Evolutionary conservation across 306 rosid genomes (phyloP).

Genomic region (Parietaria judaica): DNA sequence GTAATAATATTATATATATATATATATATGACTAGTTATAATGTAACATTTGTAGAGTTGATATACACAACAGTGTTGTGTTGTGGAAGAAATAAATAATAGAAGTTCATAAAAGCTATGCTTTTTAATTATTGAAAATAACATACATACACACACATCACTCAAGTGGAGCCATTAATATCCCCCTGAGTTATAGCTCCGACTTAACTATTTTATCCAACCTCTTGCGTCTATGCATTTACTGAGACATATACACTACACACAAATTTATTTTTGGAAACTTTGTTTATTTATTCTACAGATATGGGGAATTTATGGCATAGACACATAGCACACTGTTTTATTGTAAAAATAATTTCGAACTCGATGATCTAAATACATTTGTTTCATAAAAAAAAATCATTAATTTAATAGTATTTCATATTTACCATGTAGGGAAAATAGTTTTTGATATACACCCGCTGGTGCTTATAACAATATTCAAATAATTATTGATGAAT

Average conservation of each 20-base stretch:
- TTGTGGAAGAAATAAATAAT: slow-evolving; percentile 27
- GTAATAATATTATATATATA: background rate
- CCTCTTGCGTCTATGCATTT: background rate
- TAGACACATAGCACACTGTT: slow-evolving; percentile 6
- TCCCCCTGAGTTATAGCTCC: slow-evolving; percentile 22
- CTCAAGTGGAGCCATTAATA: slow-evolving; percentile 19
- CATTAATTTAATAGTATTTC: too few species aligned
- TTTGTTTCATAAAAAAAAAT: background rate
- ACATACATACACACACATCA: background rate
- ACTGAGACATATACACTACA: slow-evolving; percentile 28
- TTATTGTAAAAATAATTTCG: background rate
- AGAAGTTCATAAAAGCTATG: slow-evolving; percentile 23
- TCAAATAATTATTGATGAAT: too few species aligned
- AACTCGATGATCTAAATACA: slow-evolving; percentile 17
- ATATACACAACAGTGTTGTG: slow-evolving; percentile 20
- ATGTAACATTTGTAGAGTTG: slow-evolving; percentile 20
- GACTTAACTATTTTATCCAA: slow-evolving; percentile 15
- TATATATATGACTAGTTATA: background rate
- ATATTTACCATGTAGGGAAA: too few species aligned
- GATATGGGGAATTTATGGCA: slow-evolving; percentile 26
- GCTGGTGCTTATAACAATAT: too few species aligned
- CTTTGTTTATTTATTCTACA: slow-evolving; percentile 21
- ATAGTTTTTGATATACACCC: too few species aligned
- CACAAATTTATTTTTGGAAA: slow-evolving; percentile 1
- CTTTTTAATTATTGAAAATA: background rate